Conservation (phyloP, 1,284 basidiomycete genomes). For the Ustilago curta region DNA sequence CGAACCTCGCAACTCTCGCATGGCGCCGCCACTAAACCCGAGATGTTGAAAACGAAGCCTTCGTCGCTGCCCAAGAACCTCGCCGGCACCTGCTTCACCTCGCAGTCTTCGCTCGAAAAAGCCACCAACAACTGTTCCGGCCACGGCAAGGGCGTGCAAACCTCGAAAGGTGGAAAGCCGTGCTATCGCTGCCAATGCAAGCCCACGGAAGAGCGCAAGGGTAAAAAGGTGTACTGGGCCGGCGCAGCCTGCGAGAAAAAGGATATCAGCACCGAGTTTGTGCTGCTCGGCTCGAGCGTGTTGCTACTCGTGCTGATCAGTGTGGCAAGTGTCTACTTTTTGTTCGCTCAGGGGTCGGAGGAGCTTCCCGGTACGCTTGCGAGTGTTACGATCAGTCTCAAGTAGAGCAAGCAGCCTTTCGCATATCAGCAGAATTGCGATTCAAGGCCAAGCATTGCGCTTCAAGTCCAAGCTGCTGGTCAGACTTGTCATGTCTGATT, state of each 20-base stretch:
- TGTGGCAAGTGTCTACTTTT: slow-evolving; percentile 48
- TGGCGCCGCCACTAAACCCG: background rate
- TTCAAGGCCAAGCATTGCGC: background rate
- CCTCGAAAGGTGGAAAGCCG: slow-evolving; percentile 50
- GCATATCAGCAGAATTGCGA: background rate
- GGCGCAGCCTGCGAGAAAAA: slow-evolving; percentile 66
- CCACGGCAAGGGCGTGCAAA: slow-evolving; percentile 56
- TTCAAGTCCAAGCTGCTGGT: background rate
- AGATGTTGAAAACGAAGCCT: slow-evolving; percentile 4
- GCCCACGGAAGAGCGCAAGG: slow-evolving; percentile 39
- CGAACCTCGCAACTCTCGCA: slow-evolving; percentile 19
- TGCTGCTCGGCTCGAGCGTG: slow-evolving; percentile 54
- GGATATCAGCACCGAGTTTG: slow-evolving; percentile 57
- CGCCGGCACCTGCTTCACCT: slow-evolving; percentile 50
- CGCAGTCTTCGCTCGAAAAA: slow-evolving; percentile 39
- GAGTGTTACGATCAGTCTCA: slow-evolving; percentile 56
- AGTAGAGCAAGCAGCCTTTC: slow-evolving; percentile 10
- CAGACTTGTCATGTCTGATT: too few relatives aligned
- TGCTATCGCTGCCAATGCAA: slow-evolving; percentile 64
- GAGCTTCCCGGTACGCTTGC: slow-evolving; percentile 62
- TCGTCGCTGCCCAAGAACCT: slow-evolving; percentile 35
- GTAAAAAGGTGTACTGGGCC: slow-evolving; percentile 54
- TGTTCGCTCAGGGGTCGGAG: slow-evolving; percentile 47
- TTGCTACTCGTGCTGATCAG: slow-evolving; percentile 47
- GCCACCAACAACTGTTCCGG: slow-evolving; percentile 60